phyloP scores from a whole-genome alignment of 768 basidiomycete genomes.

The Leucosporidium creatinivorum region DNA sequence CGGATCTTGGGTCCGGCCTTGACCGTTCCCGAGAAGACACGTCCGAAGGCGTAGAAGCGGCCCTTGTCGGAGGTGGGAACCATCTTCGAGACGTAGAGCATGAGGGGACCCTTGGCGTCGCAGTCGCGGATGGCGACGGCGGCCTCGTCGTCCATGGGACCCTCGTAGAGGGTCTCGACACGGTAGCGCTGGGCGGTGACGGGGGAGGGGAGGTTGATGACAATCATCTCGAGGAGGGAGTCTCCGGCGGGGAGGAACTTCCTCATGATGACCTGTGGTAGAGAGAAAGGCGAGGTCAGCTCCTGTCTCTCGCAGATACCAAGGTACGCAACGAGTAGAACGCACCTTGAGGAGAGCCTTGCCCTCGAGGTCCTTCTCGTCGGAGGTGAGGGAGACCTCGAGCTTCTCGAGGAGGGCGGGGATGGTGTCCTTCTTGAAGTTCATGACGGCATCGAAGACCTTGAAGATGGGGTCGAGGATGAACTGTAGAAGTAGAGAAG shows the following conservation, averaged over 20 bases:
- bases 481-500: conserved; percentile 48
- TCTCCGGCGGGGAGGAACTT: conserved; percentile 99
- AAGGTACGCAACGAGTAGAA: too few relatives aligned
- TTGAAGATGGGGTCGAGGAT: conserved; percentile 99
- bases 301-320: too few relatives aligned
- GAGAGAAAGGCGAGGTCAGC: too few relatives aligned
- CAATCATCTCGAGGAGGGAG: conserved; percentile 98
- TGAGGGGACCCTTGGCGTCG: conserved; percentile 90
- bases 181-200: conserved; percentile 96
- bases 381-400: conserved; percentile 75
- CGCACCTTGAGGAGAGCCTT: conserved; percentile 86
- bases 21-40: conserved; percentile 98
- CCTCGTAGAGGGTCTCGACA: conserved; percentile 98
- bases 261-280: conserved; percentile 55
- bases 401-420: conserved; percentile 87
- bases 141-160: conserved; percentile 99
- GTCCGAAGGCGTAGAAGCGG: conserved; percentile 99
- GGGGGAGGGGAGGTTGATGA: conserved; percentile 97
- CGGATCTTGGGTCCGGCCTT: conserved; percentile 95
- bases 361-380: conserved; percentile 89
- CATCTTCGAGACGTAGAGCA: conserved; percentile 99
- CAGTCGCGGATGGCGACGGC: conserved; percentile 98
- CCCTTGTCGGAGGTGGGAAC: conserved; percentile 99
- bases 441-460: conserved; percentile 97
- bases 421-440: conserved; percentile 92